Percentiles rank a stretch among this genome's conserved stretches.
Evolutionary conservation across 345 rosid species (phyloP).

Genomic region (Tarenaya hassleriana): DNA sequence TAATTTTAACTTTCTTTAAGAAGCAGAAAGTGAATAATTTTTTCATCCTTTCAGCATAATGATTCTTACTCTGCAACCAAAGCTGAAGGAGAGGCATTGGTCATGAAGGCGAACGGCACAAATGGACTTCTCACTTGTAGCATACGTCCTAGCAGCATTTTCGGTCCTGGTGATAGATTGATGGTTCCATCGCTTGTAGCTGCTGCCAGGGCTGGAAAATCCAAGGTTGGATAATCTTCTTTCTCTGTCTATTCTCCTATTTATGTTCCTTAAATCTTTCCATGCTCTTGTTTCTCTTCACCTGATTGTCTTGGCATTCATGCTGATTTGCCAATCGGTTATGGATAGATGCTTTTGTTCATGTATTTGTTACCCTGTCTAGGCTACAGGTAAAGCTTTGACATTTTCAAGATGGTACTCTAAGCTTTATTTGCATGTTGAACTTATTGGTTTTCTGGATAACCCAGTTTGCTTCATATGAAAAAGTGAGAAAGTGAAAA

Average conservation of each 20-base stretch:
- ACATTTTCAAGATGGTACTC: no score
- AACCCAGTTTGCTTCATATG: no score
- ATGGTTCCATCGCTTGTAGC: conserved; percentile 72
- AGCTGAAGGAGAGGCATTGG: conserved; percentile 74
- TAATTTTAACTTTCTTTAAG: no score
- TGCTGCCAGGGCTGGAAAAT: conserved; percentile 87
- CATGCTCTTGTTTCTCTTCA: neutral
- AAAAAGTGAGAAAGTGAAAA: no score
- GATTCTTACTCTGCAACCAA: conserved; percentile 88
- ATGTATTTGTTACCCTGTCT: neutral
- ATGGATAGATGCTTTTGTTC: neutral
- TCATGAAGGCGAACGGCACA: conserved; percentile 61
- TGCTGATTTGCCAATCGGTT: neutral
- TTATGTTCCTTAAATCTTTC: neutral
- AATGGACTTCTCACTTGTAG: conserved; percentile 85
- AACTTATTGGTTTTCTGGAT: no score
- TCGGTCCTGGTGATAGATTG: conserved; percentile 92
- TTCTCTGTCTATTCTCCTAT: neutral
- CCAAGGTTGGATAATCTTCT: conserved; percentile 46
- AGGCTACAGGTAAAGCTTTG: no score
- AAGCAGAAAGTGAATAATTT: neutral
- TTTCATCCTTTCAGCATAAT: conserved; percentile 50
- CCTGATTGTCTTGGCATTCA: neutral
- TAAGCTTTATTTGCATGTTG: no score
- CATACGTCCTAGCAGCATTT: conserved; percentile 87